These are phyloP conservation scores for Pichia gijzeniarum DNA, from an alignment of 805 yeast genomes.

Conservation along the genomic window DNA sequence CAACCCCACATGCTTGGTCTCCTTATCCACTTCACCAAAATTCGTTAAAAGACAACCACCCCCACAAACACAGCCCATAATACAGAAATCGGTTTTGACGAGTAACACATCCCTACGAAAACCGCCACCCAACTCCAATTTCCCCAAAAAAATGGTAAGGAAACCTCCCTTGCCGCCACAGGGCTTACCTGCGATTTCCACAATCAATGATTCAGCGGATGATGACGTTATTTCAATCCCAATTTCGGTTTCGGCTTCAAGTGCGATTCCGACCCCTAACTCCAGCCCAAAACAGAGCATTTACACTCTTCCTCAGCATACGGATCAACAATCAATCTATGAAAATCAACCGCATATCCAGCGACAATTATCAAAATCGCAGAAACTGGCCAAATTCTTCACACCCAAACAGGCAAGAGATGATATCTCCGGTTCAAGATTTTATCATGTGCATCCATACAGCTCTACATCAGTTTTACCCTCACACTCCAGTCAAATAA, in stretches of 20 bases:
- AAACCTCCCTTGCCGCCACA: constrained; percentile 17
- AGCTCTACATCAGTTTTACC: constrained; percentile 6
- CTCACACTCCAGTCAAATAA: background rate
- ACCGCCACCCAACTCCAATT: too few species aligned
- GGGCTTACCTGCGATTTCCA: background rate
- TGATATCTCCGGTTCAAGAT: background rate
- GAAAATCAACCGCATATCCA: background rate
- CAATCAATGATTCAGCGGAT: background rate
- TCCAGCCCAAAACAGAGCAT: background rate
- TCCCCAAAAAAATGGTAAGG: constrained; percentile 2
- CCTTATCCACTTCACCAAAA: constrained; percentile 9
- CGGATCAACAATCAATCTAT: background rate
- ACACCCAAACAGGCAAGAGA: background rate
- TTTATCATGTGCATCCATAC: background rate
- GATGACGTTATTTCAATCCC: background rate
- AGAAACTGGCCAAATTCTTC: constrained; percentile 7
- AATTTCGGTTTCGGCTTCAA: background rate
- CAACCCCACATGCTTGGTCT: constrained; percentile 25
- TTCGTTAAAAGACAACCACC: background rate
- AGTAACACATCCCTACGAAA: background rate
- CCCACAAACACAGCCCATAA: too few species aligned
- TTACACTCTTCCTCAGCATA: background rate
- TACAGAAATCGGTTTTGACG: background rate
- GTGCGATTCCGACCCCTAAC: background rate
- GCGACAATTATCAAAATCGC: constrained; percentile 1